Evolutionary conservation across 2,329 filamentous ascomycete genomes (phyloP).

Genomic region (Stagonosporopsis rhizophila): DNA sequence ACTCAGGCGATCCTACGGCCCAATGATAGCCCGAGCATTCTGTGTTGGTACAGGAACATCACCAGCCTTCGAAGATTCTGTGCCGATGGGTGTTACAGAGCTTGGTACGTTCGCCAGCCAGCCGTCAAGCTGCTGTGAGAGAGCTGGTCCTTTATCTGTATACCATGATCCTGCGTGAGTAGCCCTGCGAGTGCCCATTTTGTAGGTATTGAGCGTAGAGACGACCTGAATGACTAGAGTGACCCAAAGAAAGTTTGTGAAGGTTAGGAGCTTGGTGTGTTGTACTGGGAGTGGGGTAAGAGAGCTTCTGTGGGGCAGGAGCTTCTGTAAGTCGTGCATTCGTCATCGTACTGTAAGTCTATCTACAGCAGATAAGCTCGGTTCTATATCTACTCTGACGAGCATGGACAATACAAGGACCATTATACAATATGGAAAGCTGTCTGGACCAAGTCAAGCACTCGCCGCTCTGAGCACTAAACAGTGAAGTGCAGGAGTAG

Average conservation of each 20-base stretch:
- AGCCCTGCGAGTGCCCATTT: constrained; percentile 60
- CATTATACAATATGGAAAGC: background rate
- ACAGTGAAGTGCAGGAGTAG: background rate
- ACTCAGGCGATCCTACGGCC: constrained; percentile 70
- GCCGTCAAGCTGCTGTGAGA: constrained; percentile 73
- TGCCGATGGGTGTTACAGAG: constrained; percentile 67
- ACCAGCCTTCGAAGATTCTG: constrained; percentile 49
- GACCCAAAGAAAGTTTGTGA: background rate
- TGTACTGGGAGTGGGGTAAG: constrained; percentile 15
- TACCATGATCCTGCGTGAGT: constrained; percentile 93
- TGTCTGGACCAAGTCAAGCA: background rate
- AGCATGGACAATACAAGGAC: background rate
- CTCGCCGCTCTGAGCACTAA: background rate
- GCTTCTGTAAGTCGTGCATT: constrained; percentile 11
- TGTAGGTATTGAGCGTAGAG: background rate
- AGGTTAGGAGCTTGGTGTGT: constrained; percentile 1
- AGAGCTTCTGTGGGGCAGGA: constrained; percentile 28
- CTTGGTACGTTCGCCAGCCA: constrained; percentile 77
- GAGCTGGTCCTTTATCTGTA: constrained; percentile 62
- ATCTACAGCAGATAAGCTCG: background rate
- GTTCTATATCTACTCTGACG: background rate
- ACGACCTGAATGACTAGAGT: background rate
- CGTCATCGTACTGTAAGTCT: constrained; percentile 13
- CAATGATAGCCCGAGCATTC: constrained; percentile 84
- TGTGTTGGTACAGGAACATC: constrained; percentile 67